These are phyloP conservation scores for Trichothecium sympodiale DNA, from an alignment of 2,329 filamentous ascomycete species.

Conservation along the genomic window DNA sequence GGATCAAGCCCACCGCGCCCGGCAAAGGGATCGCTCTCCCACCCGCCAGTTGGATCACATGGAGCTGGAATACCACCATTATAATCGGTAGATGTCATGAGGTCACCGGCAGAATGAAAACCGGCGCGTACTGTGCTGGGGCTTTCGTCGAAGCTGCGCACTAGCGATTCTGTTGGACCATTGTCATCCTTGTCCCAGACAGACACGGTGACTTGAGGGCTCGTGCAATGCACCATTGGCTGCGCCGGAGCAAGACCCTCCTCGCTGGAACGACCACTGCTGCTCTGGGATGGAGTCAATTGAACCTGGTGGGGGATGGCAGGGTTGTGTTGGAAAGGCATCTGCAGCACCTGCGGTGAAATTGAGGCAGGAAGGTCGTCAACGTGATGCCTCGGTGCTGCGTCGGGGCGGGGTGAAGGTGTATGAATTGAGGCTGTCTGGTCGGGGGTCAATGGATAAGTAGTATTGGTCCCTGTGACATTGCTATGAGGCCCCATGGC, in stretches of 20 bases:
- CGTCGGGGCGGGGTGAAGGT: conserved; percentile 27
- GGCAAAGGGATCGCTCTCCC: conserved; percentile 25
- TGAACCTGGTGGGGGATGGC: conserved; percentile 21
- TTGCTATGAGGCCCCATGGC: no score
- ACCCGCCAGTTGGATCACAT: conserved; percentile 29
- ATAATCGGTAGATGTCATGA: conserved; percentile 16
- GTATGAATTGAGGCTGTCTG: conserved; percentile 37
- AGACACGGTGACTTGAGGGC: conserved; percentile 45
- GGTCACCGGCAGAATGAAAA: conserved; percentile 27
- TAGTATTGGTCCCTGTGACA: conserved; percentile 7
- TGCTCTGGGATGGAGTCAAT: conserved; percentile 38
- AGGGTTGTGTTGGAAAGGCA: conserved; percentile 23
- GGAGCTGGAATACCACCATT: conserved; percentile 11
- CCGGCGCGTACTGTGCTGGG: conserved; percentile 22
- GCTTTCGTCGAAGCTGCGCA: conserved; percentile 22
- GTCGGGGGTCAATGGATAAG: conserved; percentile 39
- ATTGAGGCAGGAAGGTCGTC: conserved; percentile 21
- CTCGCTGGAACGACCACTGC: conserved; percentile 38
- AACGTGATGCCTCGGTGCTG: conserved; percentile 11
- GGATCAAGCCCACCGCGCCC: conserved; percentile 38
- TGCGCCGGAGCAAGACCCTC: conserved; percentile 31
- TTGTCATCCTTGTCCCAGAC: conserved; percentile 37
- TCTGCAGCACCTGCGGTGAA: conserved; percentile 30
- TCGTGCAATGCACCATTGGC: conserved; percentile 12
- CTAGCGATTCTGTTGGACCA: conserved; percentile 21